Conservation (phyloP, 768 basidiomycete species). For the Tricholoma saponaceum region DNA sequence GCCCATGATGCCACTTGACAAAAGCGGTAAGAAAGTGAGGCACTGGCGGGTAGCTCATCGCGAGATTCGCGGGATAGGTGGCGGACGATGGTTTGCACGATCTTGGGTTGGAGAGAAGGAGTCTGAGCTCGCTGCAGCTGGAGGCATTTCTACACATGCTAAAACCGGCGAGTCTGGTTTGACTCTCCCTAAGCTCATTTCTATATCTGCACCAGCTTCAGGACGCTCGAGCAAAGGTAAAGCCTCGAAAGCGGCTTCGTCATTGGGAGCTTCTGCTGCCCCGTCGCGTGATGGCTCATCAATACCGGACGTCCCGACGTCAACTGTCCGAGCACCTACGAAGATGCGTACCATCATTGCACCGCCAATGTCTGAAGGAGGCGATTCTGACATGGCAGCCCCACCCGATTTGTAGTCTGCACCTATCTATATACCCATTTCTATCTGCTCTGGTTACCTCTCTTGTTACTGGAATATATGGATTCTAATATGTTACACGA, state of each 20-base stretch:
- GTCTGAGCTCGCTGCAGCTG: slow-evolving; percentile 51
- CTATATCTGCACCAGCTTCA: slow-evolving; percentile 42
- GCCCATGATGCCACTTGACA: slow-evolving; percentile 62
- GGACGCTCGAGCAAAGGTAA: slow-evolving; percentile 36
- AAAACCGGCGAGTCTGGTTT: slow-evolving; percentile 7
- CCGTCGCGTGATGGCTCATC: slow-evolving; percentile 58
- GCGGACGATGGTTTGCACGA: slow-evolving; percentile 75
- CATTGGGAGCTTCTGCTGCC: slow-evolving; percentile 43
- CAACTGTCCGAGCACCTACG: slow-evolving; percentile 46
- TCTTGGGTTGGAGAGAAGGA: slow-evolving; percentile 87
- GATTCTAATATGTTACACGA: neutral
- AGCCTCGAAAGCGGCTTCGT: slow-evolving; percentile 36
- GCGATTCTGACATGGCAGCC: slow-evolving; percentile 42
- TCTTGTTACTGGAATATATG: neutral
- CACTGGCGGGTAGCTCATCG: slow-evolving; percentile 73
- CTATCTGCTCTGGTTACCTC: neutral
- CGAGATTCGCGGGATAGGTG: slow-evolving; percentile 78
- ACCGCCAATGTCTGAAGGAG: slow-evolving; percentile 43
- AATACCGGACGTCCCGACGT: slow-evolving; percentile 38
- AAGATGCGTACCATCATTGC: slow-evolving; percentile 66
- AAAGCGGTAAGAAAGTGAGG: slow-evolving; percentile 54
- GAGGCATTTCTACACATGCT: slow-evolving; percentile 23
- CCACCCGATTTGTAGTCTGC: slow-evolving; percentile 21
- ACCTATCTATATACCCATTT: neutral
- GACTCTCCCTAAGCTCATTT: slow-evolving; percentile 12